Percentiles rank a stretch among this genome's conserved stretches.
These are phyloP conservation scores for Knufia fluminis DNA, from an alignment of 2,329 filamentous ascomycete genomes.

Conservation along the genomic window DNA sequence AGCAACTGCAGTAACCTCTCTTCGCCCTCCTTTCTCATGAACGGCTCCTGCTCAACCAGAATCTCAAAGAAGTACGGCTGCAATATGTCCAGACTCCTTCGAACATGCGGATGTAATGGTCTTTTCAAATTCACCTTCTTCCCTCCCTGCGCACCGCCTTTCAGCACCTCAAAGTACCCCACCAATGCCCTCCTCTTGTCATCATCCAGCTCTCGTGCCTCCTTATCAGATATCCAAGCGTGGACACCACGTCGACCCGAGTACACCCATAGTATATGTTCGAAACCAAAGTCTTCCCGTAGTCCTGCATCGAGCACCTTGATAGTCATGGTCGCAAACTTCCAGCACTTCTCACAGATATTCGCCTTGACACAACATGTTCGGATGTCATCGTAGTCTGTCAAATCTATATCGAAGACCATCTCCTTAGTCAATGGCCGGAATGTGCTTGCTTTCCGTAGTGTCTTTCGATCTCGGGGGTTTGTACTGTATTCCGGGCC, in stretches of 20 bases:
- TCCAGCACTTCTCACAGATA: conserved; percentile 91
- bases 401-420: conserved; percentile 99
- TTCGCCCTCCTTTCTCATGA: conserved; percentile 59
- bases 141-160: conserved; percentile 72
- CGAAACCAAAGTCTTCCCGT: conserved; percentile 90
- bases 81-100: conserved; percentile 75
- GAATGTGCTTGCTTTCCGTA: conserved; percentile 73
- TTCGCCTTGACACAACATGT: conserved; percentile 91
- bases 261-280: conserved; percentile 97
- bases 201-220: conserved; percentile 75
- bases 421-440: conserved; percentile 84
- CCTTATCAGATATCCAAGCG: conserved; percentile 94
- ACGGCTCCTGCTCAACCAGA: conserved; percentile 77
- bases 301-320: conserved; percentile 82
- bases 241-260: conserved; percentile 92
- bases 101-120: conserved; percentile 81
- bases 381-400: conserved; percentile 93
- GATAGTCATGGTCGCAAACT: conserved; percentile 96
- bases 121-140: conserved; percentile 78
- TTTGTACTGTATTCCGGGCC: conserved; percentile 94
- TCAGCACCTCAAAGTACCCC: conserved; percentile 82
- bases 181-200: conserved; percentile 75
- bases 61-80: conserved; percentile 82
- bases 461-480: conserved; percentile 80
- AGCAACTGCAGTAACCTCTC: conserved; percentile 75